Percentiles rank a stretch among this genome's conserved stretches.
Conservation (phyloP, 805 yeast genomes). For the Cyberlindnera xishuangbannaensis region DNA sequence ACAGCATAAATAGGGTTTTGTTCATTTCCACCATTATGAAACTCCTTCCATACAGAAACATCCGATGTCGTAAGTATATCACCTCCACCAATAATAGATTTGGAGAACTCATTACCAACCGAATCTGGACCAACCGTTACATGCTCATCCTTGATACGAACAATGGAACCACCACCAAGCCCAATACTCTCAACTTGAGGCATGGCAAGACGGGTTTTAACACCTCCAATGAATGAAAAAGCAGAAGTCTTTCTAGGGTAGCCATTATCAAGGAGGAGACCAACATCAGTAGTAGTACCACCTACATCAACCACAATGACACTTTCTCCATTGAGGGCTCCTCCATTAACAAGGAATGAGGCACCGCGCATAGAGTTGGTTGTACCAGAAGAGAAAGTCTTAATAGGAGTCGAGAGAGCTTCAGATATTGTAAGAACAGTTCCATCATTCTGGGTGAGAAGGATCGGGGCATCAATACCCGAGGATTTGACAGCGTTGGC, state of each 20-base stretch:
- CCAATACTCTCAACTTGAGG: constrained; percentile 48
- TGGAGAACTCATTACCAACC: constrained; percentile 35
- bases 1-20: constrained; percentile 17
- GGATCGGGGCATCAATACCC: constrained; percentile 35
- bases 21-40: constrained; percentile 6
- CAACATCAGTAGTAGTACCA: constrained; percentile 47
- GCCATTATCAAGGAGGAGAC: constrained; percentile 37
- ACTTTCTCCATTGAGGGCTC: constrained; percentile 17
- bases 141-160: constrained; percentile 22
- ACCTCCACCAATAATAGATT: constrained; percentile 40
- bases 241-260: constrained; percentile 44
- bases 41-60: constrained; percentile 26
- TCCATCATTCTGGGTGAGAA: constrained; percentile 45
- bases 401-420: constrained; percentile 37
- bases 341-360: constrained; percentile 29
- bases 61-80: constrained; percentile 34
- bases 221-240: constrained; percentile 41
- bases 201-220: constrained; percentile 42
- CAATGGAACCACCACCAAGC: constrained; percentile 46
- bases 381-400: constrained; percentile 46
- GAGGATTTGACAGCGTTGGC: constrained; percentile 30
- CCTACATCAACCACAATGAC: constrained; percentile 43
- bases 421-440: constrained; percentile 39
- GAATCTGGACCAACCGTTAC: constrained; percentile 44
- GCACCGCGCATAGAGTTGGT: constrained; percentile 48